Evolutionary conservation across 164 flowering plant genomes (phyloP).

Genomic region (Vitis riparia): DNA sequence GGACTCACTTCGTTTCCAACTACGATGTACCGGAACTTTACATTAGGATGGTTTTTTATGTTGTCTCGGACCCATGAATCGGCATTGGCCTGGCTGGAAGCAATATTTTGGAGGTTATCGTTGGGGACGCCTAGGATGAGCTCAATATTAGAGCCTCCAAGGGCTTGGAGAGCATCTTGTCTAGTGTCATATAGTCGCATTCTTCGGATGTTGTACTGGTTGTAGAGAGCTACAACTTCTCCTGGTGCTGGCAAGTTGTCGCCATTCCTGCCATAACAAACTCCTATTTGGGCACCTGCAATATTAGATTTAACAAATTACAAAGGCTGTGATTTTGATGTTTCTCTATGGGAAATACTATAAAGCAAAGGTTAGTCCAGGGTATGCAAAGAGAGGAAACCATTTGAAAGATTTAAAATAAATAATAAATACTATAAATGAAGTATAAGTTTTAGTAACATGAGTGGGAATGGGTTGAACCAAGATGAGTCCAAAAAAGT

Average conservation of each 20-base stretch:
- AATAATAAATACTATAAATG: too few species aligned
- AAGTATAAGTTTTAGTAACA: too few species aligned
- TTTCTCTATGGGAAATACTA: too few species aligned
- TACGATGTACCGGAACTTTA: conserved; percentile 27
- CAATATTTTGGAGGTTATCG: conserved; percentile 8
- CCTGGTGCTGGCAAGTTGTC: conserved; percentile 14
- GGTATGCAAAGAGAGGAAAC: too few species aligned
- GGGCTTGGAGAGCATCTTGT: conserved; percentile 12
- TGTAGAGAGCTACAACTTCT: conserved; percentile 10
- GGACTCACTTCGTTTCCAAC: conserved; percentile 50
- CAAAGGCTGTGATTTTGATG: too few species aligned
- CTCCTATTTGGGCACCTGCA: conserved; percentile 13
- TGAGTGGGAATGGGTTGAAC: too few species aligned
- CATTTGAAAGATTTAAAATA: too few species aligned
- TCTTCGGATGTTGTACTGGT: conserved; percentile 7
- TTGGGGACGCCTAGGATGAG: conserved; percentile 16
- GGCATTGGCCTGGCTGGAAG: conserved; percentile 4
- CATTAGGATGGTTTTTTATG: conserved; percentile 3
- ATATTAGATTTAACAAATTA: background rate
- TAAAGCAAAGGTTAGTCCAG: too few species aligned
- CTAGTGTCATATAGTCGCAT: conserved; percentile 21
- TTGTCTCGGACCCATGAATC: conserved; percentile 15
- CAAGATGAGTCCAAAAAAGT: too few species aligned
- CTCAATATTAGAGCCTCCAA: conserved; percentile 18
- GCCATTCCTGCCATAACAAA: conserved; percentile 19